Evolutionary conservation across 2,329 filamentous ascomycete genomes (phyloP), one percentile per base, ranked within the genome.

Genomic region (Zasmidium citrigriseum): DNA sequence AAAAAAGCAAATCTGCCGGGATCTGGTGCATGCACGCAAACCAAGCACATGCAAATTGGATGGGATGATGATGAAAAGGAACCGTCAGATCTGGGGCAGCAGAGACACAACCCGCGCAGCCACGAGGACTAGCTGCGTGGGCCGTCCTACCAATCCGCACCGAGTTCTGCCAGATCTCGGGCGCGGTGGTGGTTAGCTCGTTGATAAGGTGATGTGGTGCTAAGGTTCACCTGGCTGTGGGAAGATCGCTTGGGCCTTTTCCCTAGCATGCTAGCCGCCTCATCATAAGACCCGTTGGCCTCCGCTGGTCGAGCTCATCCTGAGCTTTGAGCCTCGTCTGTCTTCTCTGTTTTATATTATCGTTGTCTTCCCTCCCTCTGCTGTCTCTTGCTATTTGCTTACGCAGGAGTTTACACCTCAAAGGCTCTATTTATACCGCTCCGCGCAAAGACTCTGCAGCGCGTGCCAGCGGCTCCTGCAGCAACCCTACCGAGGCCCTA

Each of bases 261-360:
- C n/a, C 47, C 22, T 11, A 11, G 21, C 25, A 55, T 25, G 46
- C 45, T 24, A 27, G 27, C 20, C 45, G n/a, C 9, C 23, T 16
- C 7, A 25, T 18, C 24, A 49, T 55, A 56, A 56, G 54, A 56
- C 54, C 54, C 54, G 46, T 44, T 56, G 46, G 27, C 41, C 54
- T 56, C 54, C 54, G 54, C 54, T n/a, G 29, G 2, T 54, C 41
- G 38, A 46, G 21, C 44, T 54, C 52, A n/a, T n/a, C n/a, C n/a
- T n/a, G n/a, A n/a, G n/a, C 24, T 24, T 27, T 23, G 38, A 10
- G 18, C 18, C 14, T 47, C 14, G 38, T 23, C 14, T 24, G 22
- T n/a, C 38, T 21, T 24, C 24, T 38, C 21, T 46, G 45, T 21
- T 54, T 24, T 24, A 29, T 54, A 25, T 21, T 27, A 22, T n/a